Evolutionary conservation across 2,329 filamentous ascomycete species (phyloP), one percentile per base, ranked within the genome.

Genomic region (Blastomyces emzantsi): DNA sequence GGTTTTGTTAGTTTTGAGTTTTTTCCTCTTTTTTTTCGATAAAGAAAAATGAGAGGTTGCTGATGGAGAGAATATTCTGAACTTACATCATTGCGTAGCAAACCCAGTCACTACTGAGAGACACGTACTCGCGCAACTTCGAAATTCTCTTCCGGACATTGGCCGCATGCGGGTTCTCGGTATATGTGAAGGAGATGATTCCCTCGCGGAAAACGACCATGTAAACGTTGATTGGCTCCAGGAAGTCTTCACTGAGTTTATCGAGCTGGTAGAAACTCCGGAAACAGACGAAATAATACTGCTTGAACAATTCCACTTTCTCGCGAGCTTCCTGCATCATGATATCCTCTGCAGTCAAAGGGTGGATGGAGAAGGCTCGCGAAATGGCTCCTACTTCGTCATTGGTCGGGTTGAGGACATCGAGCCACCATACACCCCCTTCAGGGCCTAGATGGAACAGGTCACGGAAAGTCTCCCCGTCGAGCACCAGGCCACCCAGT

Each of bases 271-370:
- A 89, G 80, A 97, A 99, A 1, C 92, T 96, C 62, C 93, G 87
- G 83, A 97, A 99, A 75, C 90, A 96, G 60, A 96, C 90, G 75
- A 99, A 97, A 78, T 99, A 99, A 79, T 99, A 99, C 52, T 92
- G 91, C 30, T 90, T 90, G 79, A 99, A 99, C 30, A 99, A 83
- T 77, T 99, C 94, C 63, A 99, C 96, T 81, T 99, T 99, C 79
- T 99, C 94, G 54, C 94, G 92, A 13, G 92, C 89, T 77, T 99
- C 94, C 74, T 97, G 92, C 0, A 90, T 96, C 65, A 88, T 88
- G 69, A 99, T 97, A 80, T 99, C 94, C 76, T 99, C 94, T 49
- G 93, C 90, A 0, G 94, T 99, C 75, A 99, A 80, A 43, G 93
- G 93, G 76, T 99, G 94, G 62, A 99, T 90, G 17, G 91, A 91